Base-by-base conservation (phyloP, 2,329 filamentous ascomycete genomes). In the Calonectria fujianensis region DNA sequence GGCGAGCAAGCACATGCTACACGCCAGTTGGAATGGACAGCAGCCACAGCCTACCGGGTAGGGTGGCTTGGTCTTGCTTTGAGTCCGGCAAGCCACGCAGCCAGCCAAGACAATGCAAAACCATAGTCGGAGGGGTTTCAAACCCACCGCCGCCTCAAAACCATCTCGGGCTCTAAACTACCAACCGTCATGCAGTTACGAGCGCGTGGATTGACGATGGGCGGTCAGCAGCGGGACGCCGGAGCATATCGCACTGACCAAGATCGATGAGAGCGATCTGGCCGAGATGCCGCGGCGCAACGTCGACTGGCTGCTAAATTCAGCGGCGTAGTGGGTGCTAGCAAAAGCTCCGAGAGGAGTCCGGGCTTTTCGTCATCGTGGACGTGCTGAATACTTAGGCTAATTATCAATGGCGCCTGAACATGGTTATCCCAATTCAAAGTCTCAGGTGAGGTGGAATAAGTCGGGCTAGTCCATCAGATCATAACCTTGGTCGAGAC, bases 241-340 rank as follows among this genome's bases (percentile, higher is more conserved):
- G 37, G 57, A 63, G n/a, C 37, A 29, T 29, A 63, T 63, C 37
- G 57, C 57, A 63, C 57, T 63, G 57, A 41, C 57, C 57, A 41
- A 63, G 57, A 63, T 63, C 57, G 35, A 63, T 63, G 57, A 18
- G 57, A 41, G 39, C 57, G 57, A 63, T 41, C 57, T 31, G 35
- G 37, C 57, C 57, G 57, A 31, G 57, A 41, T 63, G 24, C 57
- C 24, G 57, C 35, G 27, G 35, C 24, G 24, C 57, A 63, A 14
- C 37, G 35, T 63, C 24, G 37, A 1, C n/a, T 29, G 7, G 14
- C 24, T 16, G 3, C 14, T 39, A 39, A 9, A 24, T 48, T 3
- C 57, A 41, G 35, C 24, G 35, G 35, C 24, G 35, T 61, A 63
- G 35, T 41, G 13, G 37, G 29, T 63, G 35, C 57, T 63, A 63